A percentile compares a stretch with the other conserved stretches of the same genome.
These are phyloP conservation scores for Verticillium longisporum DNA, from an alignment of 2,329 filamentous ascomycete genomes.

Conservation along the genomic window DNA sequence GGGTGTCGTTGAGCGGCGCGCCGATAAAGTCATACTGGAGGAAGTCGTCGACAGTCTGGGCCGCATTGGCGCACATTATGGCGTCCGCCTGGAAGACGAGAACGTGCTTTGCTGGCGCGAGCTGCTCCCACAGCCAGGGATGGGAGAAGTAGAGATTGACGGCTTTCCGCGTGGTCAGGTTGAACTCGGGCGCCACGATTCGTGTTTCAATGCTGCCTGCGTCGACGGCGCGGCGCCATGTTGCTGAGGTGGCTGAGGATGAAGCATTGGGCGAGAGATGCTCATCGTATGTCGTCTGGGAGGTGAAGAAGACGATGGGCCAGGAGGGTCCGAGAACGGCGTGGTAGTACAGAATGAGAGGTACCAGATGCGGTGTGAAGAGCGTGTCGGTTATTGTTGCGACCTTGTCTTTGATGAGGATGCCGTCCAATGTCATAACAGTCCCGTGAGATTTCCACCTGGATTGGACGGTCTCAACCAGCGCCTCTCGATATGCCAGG, in stretches of 20 bases:
- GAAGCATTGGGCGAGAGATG: slow-evolving; percentile 17
- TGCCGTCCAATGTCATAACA: background rate
- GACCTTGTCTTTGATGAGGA: slow-evolving; percentile 11
- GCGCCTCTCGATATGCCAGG: background rate
- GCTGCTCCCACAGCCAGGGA: slow-evolving; percentile 29
- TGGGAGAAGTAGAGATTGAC: slow-evolving; percentile 15
- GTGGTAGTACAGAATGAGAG: slow-evolving; percentile 30
- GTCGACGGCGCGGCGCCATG: slow-evolving; percentile 13
- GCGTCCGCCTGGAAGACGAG: slow-evolving; percentile 31
- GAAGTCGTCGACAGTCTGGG: slow-evolving; percentile 24
- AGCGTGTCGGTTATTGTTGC: slow-evolving; percentile 29
- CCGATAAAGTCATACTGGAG: slow-evolving; percentile 26
- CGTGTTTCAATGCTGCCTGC: slow-evolving; percentile 2
- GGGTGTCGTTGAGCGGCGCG: slow-evolving; percentile 7
- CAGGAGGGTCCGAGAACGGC: slow-evolving; percentile 33
- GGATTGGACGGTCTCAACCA: background rate
- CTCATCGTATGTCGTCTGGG: slow-evolving; percentile 17
- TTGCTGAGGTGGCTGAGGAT: slow-evolving; percentile 29
- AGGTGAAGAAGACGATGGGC: slow-evolving; percentile 36
- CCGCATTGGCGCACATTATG: slow-evolving; percentile 24
- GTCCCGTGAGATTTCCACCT: background rate
- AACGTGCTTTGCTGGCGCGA: slow-evolving; percentile 23
- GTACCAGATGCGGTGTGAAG: slow-evolving; percentile 16
- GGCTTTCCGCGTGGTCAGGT: background rate
- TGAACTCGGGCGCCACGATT: background rate